Base-by-base conservation (phyloP, 2,329 filamentous ascomycete species). In the Macrophomina pseudophaseolina region DNA sequence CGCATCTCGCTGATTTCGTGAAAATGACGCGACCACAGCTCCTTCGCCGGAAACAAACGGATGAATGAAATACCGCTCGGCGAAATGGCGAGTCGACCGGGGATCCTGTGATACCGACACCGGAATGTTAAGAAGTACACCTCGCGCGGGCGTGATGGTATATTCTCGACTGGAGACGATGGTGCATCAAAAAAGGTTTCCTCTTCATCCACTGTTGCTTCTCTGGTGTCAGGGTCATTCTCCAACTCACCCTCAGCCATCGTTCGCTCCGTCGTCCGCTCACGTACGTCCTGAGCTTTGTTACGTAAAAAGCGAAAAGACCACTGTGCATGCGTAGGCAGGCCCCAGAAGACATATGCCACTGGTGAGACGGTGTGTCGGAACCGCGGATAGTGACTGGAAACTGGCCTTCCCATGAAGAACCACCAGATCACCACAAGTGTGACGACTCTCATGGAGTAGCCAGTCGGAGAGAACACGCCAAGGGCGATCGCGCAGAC, bases 331-430 rank as follows among this genome's bases (percentile, higher is more conserved):
- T 80, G 71, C 5, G 76, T 79, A 2, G 79, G 79, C 33, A 80
- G 77, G 53, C 76, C 76, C 78, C 78, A 80, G 49, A 79, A 75
- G 4, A 75, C 69, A 74, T 76, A 80, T 53, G 74, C 73, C 30
- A 79, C 69, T 1, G 75, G 74, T 46, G 74, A 75, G 32, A 79
- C 73, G 3, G 79, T 67, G 56, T 75, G 73, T 33, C 79, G 69
- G 67, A 79, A 80, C 53, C 74, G 73, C 1, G 79, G 79, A 64
- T 76, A 75, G 33, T 68, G 68, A 66, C 76, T 75, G 1, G 75
- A 68, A 56, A 80, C 71, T 5, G 77, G 78, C 68, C 75, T 75
- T 16, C 73, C 71, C 58, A 79, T 67, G 68, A 80, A 80, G 69
- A 80, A 80, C 2, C 69, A 69, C 16, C 72, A 69, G n/a, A 78